Conservation (phyloP, 108 stramenopile genomes). For the Nitzschia putrida region DNA sequence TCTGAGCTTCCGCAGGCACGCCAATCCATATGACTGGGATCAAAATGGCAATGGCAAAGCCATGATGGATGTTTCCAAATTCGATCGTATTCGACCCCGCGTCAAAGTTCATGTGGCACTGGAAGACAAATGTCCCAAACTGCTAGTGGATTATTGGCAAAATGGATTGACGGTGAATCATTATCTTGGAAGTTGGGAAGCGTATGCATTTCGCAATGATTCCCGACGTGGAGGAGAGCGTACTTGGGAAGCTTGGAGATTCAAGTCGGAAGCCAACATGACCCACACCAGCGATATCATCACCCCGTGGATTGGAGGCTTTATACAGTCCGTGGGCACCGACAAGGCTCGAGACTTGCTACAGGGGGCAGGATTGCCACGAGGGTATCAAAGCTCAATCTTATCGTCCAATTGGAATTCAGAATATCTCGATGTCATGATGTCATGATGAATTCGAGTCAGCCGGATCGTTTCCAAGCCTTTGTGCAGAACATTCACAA, state of each 20-base stretch:
- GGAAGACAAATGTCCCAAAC: conserved; percentile 1
- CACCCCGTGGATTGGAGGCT: conserved; percentile 11
- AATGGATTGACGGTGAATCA: conserved; percentile 28
- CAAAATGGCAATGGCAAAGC: conserved; percentile 20
- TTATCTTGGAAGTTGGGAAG: conserved; percentile 31
- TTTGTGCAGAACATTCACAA: no score
- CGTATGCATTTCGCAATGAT: conserved; percentile 24
- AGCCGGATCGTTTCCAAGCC: no score
- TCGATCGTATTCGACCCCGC: conserved; percentile 6
- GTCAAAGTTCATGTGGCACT: conserved; percentile 24
- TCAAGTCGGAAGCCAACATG: not conserved
- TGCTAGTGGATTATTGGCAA: conserved; percentile 7
- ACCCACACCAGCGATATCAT: conserved; percentile 9
- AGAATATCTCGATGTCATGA: no score
- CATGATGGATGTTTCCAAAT: conserved; percentile 18
- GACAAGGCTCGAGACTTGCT: not conserved
- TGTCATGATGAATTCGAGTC: no score
- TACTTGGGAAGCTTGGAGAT: not conserved
- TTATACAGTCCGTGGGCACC: not conserved
- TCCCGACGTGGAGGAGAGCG: conserved; percentile 18
- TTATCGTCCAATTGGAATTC: no score
- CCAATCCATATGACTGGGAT: not conserved
- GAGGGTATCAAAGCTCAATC: no score
- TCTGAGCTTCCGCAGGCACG: conserved; percentile 4
- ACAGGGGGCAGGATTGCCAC: not conserved